Conservation (phyloP, 805 yeast genomes). For the Nakazawaea pomicola region DNA sequence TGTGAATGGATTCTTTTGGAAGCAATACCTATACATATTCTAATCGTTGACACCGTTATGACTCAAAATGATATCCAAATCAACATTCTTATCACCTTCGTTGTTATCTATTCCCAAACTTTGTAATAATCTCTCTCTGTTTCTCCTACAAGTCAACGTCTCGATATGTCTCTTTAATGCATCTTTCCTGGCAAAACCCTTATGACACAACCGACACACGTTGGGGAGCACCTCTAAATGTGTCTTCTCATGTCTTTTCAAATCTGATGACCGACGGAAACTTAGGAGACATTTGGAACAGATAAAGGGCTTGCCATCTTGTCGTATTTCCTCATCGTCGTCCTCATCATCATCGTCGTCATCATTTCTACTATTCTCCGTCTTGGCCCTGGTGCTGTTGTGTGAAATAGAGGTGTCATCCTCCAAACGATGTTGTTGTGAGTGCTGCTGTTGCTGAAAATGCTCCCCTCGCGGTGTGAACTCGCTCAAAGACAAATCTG, state of each 20-base stretch:
- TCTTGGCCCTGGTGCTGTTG: not conserved
- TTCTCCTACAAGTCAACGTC: constrained; percentile 70
- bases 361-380: too few relatives aligned
- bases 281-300: constrained; percentile 59
- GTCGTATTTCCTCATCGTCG: not conserved
- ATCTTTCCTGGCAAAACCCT: constrained; percentile 80
- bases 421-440: constrained; percentile 4
- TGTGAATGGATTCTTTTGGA: too few relatives aligned
- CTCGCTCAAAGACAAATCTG: constrained; percentile 37
- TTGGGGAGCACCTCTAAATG: constrained; percentile 70
- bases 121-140: constrained; percentile 47
- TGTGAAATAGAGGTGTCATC: too few relatives aligned
- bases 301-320: constrained; percentile 36
- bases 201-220: constrained; percentile 70
- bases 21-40: too few relatives aligned
- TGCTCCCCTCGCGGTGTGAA: constrained; percentile 17
- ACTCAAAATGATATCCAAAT: constrained; percentile 1
- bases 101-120: constrained; percentile 23
- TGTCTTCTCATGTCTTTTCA: constrained; percentile 71
- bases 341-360: too few relatives aligned
- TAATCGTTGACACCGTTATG: constrained; percentile 1
- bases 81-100: constrained; percentile 6
- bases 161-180: constrained; percentile 74
- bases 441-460: constrained; percentile 13
- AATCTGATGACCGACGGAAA: constrained; percentile 64